These are phyloP conservation scores for Termitomyces sp. DNA, from an alignment of 768 basidiomycete genomes.

Conservation along the genomic window DNA sequence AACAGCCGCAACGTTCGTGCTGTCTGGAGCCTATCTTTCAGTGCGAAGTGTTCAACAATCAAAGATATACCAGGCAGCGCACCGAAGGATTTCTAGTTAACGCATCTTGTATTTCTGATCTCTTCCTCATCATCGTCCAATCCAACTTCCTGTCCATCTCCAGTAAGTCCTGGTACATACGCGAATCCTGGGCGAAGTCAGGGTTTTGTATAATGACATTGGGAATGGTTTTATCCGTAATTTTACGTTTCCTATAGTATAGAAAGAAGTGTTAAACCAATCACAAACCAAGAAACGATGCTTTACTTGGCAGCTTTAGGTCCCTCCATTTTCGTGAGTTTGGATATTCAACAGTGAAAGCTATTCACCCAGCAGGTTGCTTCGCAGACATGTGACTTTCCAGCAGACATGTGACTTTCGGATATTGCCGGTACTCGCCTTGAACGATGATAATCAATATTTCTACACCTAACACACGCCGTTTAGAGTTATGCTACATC, in stretches of 20 bases:
- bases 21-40: slow-evolving; percentile 41
- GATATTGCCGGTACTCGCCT: too few relatives aligned
- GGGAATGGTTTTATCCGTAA: slow-evolving; percentile 76
- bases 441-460: too few relatives aligned
- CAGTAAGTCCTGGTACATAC: slow-evolving; percentile 80
- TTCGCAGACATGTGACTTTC: too few relatives aligned
- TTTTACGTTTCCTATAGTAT: slow-evolving; percentile 66
- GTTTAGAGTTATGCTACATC: too few relatives aligned
- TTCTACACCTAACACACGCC: too few relatives aligned
- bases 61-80: slow-evolving; percentile 12
- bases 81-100: slow-evolving; percentile 70
- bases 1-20: slow-evolving; percentile 83
- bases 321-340: slow-evolving; percentile 25
- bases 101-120: slow-evolving; percentile 89
- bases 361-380: too few relatives aligned
- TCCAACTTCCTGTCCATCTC: slow-evolving; percentile 90
- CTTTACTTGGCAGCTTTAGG: slow-evolving; percentile 33
- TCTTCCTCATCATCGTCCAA: slow-evolving; percentile 92
- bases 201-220: slow-evolving; percentile 70
- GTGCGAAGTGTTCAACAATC: slow-evolving; percentile 7
- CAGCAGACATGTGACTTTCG: too few relatives aligned
- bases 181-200: slow-evolving; percentile 75
- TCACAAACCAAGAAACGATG: not conserved
- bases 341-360: not conserved
- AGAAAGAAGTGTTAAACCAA: not conserved